A percentile compares a stretch with the other conserved stretches of the same genome.
Evolutionary conservation across 164 flowering plant genomes (phyloP).

Genomic region (Aristolochia californica): DNA sequence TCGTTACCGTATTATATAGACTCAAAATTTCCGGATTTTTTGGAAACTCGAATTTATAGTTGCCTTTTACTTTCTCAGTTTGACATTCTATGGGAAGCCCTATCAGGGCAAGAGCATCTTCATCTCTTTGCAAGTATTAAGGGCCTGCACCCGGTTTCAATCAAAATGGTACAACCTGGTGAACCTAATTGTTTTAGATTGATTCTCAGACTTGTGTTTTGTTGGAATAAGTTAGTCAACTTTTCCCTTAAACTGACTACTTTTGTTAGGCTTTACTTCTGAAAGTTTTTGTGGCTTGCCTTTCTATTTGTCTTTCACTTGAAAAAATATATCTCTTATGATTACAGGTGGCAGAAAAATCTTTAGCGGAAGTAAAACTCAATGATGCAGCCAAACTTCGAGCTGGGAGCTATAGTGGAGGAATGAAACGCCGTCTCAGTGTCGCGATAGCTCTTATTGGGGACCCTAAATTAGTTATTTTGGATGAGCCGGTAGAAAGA

Average conservation of each 20-base stretch:
- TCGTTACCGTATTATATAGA: neutral
- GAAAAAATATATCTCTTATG: neutral
- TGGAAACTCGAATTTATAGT: neutral
- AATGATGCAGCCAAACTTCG: constrained; percentile 56
- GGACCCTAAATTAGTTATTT: constrained; percentile 55
- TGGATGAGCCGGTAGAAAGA: constrained; percentile 62
- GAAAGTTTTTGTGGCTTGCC: no score
- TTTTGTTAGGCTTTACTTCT: no score
- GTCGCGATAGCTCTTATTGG: constrained; percentile 70
- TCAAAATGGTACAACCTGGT: constrained; percentile 38
- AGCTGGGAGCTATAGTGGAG: constrained; percentile 94
- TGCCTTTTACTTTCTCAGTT: constrained; percentile 31
- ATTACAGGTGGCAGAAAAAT: constrained; percentile 48
- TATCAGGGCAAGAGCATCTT: constrained; percentile 85
- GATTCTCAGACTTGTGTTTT: no score
- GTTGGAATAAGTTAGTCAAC: no score
- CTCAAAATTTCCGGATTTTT: neutral
- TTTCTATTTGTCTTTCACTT: no score
- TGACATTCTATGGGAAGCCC: constrained; percentile 86
- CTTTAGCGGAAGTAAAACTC: constrained; percentile 70
- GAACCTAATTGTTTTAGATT: neutral
- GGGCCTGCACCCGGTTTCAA: constrained; percentile 68
- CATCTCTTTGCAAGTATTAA: constrained; percentile 82
- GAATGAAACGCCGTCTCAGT: constrained; percentile 95
- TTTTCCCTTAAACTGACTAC: no score